A percentile compares a stretch with the other conserved stretches of the same genome.
Conservation (phyloP, 306 rosid genomes). For the Oxytropis ochrocephala region DNA sequence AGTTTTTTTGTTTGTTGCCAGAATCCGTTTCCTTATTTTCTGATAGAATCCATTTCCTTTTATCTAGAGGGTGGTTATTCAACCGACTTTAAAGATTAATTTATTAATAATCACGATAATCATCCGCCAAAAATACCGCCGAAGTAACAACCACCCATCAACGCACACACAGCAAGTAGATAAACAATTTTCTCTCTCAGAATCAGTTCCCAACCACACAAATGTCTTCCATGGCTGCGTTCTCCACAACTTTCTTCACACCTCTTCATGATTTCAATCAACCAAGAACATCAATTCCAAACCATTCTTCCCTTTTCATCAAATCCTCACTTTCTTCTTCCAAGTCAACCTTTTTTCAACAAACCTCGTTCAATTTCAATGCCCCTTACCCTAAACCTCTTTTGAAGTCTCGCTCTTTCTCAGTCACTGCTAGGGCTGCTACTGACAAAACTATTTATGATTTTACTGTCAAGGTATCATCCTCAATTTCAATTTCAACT, state of each 20-base stretch:
- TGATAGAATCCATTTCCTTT: too few species aligned
- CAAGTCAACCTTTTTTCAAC: conserved; percentile 44
- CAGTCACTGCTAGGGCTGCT: conserved; percentile 66
- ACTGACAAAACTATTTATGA: conserved; percentile 76
- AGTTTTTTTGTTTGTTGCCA: too few species aligned
- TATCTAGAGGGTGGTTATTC: too few species aligned
- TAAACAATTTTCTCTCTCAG: neutral
- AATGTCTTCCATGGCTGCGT: conserved; percentile 60
- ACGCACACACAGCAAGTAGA: too few species aligned
- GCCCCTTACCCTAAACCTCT: conserved; percentile 2
- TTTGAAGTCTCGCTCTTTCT: conserved; percentile 36
- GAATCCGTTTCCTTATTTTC: too few species aligned
- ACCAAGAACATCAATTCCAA: conserved; percentile 14
- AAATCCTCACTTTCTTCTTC: conserved; percentile 55
- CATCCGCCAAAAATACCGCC: too few species aligned
- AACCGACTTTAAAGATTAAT: too few species aligned
- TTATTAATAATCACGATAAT: too few species aligned
- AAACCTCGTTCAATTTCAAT: conserved; percentile 22
- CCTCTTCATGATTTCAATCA: conserved; percentile 27
- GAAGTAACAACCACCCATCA: too few species aligned
- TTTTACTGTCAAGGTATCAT: conserved; percentile 71
- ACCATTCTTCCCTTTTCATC: conserved; percentile 30
- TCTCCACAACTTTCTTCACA: conserved; percentile 35
- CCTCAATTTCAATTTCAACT: neutral
- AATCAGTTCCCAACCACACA: neutral